These are phyloP conservation scores for Paramecium sexaurelia DNA, from an alignment of 73 alveolate genomes.

Conservation along the genomic window DNA sequence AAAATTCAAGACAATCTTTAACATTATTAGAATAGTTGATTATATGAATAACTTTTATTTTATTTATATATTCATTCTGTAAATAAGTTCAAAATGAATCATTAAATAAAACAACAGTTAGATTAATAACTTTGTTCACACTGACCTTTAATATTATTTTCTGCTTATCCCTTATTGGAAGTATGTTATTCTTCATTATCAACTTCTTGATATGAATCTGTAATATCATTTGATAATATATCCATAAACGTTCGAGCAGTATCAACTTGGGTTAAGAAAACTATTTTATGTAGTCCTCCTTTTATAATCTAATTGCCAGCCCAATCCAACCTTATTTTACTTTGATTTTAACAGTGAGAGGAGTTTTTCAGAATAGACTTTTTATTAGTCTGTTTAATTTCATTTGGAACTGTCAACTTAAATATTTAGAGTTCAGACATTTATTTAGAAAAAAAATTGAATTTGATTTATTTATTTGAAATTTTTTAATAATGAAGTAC, in stretches of 20 bases:
- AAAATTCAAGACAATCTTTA: no score
- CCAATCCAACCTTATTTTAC: slow-evolving; percentile 7
- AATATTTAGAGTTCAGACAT: neutral
- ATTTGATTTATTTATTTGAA: neutral
- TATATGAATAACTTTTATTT: no score
- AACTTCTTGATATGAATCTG: neutral
- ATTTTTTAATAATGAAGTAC: neutral
- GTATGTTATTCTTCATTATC: neutral
- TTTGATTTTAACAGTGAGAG: neutral
- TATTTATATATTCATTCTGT: neutral
- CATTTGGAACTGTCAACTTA: neutral
- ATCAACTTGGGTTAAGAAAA: neutral
- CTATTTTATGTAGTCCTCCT: slow-evolving; percentile 2
- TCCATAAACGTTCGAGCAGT: neutral
- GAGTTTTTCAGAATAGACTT: neutral
- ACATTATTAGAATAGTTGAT: no score
- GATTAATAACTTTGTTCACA: neutral
- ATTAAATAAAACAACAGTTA: neutral
- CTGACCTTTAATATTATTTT: neutral
- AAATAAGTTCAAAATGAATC: neutral
- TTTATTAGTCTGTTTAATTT: neutral
- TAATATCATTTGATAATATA: neutral
- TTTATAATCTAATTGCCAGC: neutral
- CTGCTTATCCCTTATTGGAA: neutral
- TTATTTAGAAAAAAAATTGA: neutral